Conservation (phyloP, 306 rosid genomes). For the Begonia masoniana region DNA sequence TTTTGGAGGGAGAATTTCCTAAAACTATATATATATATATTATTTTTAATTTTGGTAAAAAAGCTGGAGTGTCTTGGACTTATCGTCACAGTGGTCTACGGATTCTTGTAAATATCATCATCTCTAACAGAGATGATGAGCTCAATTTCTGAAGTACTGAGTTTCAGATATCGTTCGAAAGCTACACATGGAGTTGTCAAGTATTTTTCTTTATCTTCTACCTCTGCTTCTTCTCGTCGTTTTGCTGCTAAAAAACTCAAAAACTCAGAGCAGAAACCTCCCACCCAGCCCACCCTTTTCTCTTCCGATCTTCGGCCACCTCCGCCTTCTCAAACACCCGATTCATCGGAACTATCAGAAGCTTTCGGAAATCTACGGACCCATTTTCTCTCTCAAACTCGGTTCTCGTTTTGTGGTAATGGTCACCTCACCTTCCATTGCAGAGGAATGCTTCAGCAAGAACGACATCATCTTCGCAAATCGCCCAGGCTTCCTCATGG, state of each 20-base stretch:
- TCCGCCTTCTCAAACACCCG: slow-evolving; percentile 37
- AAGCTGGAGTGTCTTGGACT: no score
- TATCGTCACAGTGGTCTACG: no score
- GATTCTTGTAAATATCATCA: no score
- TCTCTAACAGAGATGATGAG: no score
- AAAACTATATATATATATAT: no score
- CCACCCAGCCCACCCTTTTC: slow-evolving; percentile 39
- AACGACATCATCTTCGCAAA: slow-evolving; percentile 51
- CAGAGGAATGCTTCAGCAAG: slow-evolving; percentile 60
- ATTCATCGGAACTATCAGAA: slow-evolving; percentile 20
- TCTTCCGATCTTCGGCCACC: slow-evolving; percentile 51
- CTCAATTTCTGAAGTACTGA: no score
- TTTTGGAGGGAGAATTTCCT: no score
- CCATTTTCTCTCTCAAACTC: slow-evolving; percentile 15
- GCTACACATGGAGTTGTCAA: no score
- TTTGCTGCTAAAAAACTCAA: slow-evolving; percentile 9
- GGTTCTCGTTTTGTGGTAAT: slow-evolving; percentile 27
- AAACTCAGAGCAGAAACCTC: slow-evolving; percentile 12
- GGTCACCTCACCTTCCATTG: slow-evolving; percentile 33
- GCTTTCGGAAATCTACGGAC: slow-evolving; percentile 40
- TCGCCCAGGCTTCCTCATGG: slow-evolving; percentile 14
- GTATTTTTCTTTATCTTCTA: neutral
- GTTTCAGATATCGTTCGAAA: no score
- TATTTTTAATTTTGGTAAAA: no score
- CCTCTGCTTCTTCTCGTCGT: slow-evolving; percentile 15